phyloP scores from a whole-genome alignment of 352 stramenopile species.

The Globisporangium megalacanthum region DNA sequence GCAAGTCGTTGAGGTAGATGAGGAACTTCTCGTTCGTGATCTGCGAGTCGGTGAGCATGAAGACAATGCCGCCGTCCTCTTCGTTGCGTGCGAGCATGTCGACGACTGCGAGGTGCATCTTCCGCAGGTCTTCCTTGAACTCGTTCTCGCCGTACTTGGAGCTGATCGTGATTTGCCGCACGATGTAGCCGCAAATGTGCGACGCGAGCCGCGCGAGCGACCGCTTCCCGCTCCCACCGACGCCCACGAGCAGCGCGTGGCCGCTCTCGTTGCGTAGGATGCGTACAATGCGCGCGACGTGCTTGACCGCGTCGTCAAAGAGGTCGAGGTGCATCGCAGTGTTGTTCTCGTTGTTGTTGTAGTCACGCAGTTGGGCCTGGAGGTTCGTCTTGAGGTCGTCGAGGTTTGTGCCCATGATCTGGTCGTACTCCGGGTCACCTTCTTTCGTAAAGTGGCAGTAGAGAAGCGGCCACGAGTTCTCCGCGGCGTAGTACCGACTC shows the following conservation, averaged over 20 bases:
- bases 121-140: constrained; percentile 96
- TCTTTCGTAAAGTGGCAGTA: constrained; percentile 96
- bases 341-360: constrained; percentile 96
- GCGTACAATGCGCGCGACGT: constrained; percentile 93
- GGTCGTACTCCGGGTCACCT: constrained; percentile 91
- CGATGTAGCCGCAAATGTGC: constrained; percentile 90
- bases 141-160: constrained; percentile 94
- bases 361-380: constrained; percentile 88
- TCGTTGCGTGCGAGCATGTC: constrained; percentile 86
- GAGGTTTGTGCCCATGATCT: constrained; percentile 87
- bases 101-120: constrained; percentile 92
- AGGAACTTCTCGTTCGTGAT: constrained; percentile 97
- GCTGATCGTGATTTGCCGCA: constrained; percentile 93
- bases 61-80: constrained; percentile 88
- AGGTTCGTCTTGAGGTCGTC: constrained; percentile 88
- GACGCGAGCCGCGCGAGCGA: constrained; percentile 90
- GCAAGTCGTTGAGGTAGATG: constrained; percentile 94
- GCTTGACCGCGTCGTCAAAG: constrained; percentile 96
- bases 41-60: constrained; percentile 94
- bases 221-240: constrained; percentile 93
- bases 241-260: constrained; percentile 92
- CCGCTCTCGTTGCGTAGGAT: constrained; percentile 89
- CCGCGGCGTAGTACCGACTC: constrained; percentile 89
- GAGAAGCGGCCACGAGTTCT: constrained; percentile 94
- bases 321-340: constrained; percentile 95